Evolutionary conservation across 176 grass and related monocot species (phyloP).

Genomic region (Oryza glumipatula): DNA sequence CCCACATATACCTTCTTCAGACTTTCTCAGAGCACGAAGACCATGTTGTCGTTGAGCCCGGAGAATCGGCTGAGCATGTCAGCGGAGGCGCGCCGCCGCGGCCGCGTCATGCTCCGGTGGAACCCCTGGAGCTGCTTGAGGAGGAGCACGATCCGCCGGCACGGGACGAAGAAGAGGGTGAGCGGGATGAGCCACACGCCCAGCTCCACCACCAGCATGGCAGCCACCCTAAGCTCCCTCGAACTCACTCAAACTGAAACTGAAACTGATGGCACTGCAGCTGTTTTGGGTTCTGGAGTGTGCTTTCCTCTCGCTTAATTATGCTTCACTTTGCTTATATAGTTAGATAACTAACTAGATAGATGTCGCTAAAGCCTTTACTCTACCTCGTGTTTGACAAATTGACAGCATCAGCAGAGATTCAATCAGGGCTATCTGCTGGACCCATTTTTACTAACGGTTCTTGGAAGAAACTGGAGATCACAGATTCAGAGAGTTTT

Average conservation of each 20-base stretch:
- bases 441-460: neutral
- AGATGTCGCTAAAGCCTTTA: neutral
- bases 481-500: neutral
- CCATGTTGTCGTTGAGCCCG: slow-evolving; percentile 75
- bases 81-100: slow-evolving; percentile 22
- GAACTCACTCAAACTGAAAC: neutral
- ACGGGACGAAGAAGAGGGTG: slow-evolving; percentile 70
- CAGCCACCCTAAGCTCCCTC: neutral
- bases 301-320: slow-evolving; percentile 12
- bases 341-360: neutral
- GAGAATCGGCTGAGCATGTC: slow-evolving; percentile 60
- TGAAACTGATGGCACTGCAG: neutral
- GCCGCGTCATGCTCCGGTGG: slow-evolving; percentile 42
- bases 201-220: slow-evolving; percentile 68
- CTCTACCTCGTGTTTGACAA: neutral
- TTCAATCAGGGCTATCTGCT: neutral
- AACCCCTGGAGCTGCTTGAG: slow-evolving; percentile 63
- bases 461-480: neutral
- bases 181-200: slow-evolving; percentile 81
- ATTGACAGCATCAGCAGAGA: neutral
- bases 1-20: slow-evolving; percentile 1
- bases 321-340: neutral
- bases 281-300: neutral
- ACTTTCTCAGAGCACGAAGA: slow-evolving; percentile 50
- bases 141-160: slow-evolving; percentile 68